A percentile compares a stretch with the other conserved stretches of the same genome.
Conservation (phyloP, 805 yeast species). For the Sungouiella blattae region DNA sequence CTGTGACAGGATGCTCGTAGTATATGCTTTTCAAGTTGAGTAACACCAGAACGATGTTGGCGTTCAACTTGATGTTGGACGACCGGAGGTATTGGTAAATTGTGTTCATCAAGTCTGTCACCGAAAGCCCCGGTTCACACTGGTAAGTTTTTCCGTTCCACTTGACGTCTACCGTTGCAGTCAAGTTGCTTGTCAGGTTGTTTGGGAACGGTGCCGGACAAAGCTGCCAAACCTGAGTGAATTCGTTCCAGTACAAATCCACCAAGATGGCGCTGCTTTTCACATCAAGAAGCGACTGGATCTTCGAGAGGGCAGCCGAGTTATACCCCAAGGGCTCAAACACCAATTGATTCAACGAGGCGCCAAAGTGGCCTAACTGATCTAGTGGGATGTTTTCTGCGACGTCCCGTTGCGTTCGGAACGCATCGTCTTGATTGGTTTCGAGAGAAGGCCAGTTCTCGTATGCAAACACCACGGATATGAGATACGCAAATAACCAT, state of each 20-base stretch:
- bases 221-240: slow-evolving; percentile 45
- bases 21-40: slow-evolving; percentile 31
- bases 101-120: slow-evolving; percentile 18
- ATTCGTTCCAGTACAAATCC: slow-evolving; percentile 56
- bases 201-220: slow-evolving; percentile 47
- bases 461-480: background rate
- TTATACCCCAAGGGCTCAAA: slow-evolving; percentile 31
- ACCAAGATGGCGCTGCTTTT: slow-evolving; percentile 13
- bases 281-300: slow-evolving; percentile 12
- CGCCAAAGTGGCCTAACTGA: slow-evolving; percentile 30
- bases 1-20: background rate
- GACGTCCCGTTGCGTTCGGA: slow-evolving; percentile 35
- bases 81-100: slow-evolving; percentile 16
- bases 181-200: slow-evolving; percentile 20
- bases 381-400: slow-evolving; percentile 28
- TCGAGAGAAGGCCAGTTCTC: slow-evolving; percentile 8
- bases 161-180: slow-evolving; percentile 8
- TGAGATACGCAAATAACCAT: background rate
- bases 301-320: slow-evolving; percentile 4
- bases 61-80: slow-evolving; percentile 33
- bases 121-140: slow-evolving; percentile 29
- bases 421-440: slow-evolving; percentile 15
- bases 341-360: slow-evolving; percentile 25
- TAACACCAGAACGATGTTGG: slow-evolving; percentile 30
- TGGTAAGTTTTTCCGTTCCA: slow-evolving; percentile 27